phyloP scores from a whole-genome alignment of 768 basidiomycete genomes.

The Hygrophorus pudorinus region DNA sequence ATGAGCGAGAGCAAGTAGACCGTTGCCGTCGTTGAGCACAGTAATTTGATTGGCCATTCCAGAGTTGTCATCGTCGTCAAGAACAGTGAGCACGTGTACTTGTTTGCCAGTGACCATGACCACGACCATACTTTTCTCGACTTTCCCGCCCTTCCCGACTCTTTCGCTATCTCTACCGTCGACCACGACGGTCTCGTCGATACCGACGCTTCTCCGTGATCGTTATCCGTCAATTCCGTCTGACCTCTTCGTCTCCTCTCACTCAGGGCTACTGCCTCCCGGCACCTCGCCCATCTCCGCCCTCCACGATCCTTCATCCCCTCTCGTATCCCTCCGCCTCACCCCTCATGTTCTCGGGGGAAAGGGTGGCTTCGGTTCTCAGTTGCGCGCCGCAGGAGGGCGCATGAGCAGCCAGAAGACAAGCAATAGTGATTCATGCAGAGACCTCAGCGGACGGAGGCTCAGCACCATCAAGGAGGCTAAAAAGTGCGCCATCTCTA shows the following conservation, averaged over 20 bases:
- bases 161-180: slow-evolving; percentile 36
- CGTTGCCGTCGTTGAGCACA: slow-evolving; percentile 31
- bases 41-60: slow-evolving; percentile 58
- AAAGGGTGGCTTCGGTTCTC: slow-evolving; percentile 96
- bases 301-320: slow-evolving; percentile 12
- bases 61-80: slow-evolving; percentile 28
- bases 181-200: slow-evolving; percentile 27
- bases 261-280: slow-evolving; percentile 11
- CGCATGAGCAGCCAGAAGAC: slow-evolving; percentile 96
- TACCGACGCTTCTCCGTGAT: slow-evolving; percentile 33
- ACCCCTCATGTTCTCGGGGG: slow-evolving; percentile 73
- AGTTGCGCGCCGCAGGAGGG: slow-evolving; percentile 93
- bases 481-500: slow-evolving; percentile 53
- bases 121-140: slow-evolving; percentile 37
- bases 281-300: slow-evolving; percentile 15
- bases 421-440: slow-evolving; percentile 88
- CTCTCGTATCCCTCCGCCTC: slow-evolving; percentile 61
- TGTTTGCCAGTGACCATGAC: slow-evolving; percentile 2
- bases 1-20: slow-evolving; percentile 55
- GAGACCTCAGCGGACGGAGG: slow-evolving; percentile 84
- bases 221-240: slow-evolving; percentile 42
- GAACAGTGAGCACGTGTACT: too few relatives aligned
- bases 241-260: slow-evolving; percentile 25
- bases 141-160: slow-evolving; percentile 53
- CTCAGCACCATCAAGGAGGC: slow-evolving; percentile 95